Evolutionary conservation across 2,329 filamentous ascomycete species (phyloP).

Genomic region (Paracamarosporium sp.): DNA sequence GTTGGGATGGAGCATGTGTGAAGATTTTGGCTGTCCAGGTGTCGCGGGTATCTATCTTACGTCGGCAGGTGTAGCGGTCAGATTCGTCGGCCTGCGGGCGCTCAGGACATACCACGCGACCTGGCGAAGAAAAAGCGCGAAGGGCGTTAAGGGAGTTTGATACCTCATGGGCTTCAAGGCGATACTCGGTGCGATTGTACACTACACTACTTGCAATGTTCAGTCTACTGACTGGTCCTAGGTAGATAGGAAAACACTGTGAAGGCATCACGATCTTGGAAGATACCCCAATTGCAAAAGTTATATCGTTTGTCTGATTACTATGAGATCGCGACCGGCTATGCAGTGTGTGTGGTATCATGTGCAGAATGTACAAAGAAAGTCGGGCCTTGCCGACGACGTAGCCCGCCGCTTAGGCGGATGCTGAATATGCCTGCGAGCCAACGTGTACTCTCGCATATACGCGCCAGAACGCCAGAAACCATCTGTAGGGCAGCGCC

Average conservation of each 20-base stretch:
- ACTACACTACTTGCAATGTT: conserved; percentile 7
- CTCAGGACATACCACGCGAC: not conserved
- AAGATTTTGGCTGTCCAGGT: not conserved
- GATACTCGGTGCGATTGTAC: conserved; percentile 20
- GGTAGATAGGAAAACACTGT: conserved; percentile 1
- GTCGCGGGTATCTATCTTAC: not conserved
- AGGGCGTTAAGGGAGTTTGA: conserved; percentile 25
- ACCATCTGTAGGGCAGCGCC: not conserved
- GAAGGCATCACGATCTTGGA: not conserved
- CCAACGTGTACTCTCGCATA: not conserved
- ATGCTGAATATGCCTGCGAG: not conserved
- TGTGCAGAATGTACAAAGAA: conserved; percentile 8
- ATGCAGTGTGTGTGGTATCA: conserved; percentile 10
- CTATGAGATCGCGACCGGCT: not conserved
- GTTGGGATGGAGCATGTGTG: not conserved
- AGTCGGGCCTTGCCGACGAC: not conserved
- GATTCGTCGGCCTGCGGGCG: not conserved
- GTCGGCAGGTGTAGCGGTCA: not conserved
- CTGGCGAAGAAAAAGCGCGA: not conserved
- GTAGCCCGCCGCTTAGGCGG: not conserved
- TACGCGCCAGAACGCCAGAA: not conserved
- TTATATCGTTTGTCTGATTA: not conserved
- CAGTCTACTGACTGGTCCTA: conserved; percentile 11
- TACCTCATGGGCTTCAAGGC: conserved; percentile 19
- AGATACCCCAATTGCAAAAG: conserved; percentile 1